Evolutionary conservation across 495 filamentous ascomycete species (phyloP).

Genomic region (Collariella sp.): DNA sequence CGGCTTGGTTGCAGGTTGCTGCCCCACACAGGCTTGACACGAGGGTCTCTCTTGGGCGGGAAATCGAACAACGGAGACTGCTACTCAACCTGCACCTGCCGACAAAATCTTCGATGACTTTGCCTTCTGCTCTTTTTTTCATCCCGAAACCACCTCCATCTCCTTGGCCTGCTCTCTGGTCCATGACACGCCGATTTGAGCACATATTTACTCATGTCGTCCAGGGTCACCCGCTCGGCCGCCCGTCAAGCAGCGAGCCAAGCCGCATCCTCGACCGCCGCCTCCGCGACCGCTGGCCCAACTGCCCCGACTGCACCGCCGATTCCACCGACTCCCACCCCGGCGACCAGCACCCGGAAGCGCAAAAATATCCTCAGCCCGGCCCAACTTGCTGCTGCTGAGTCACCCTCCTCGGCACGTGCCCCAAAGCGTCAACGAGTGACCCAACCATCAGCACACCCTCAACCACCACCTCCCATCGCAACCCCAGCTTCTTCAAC

Average conservation of each 20-base stretch:
- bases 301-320: constrained; percentile 36
- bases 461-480: constrained; percentile 19
- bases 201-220: constrained; percentile 61
- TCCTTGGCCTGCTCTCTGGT: constrained; percentile 10
- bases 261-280: constrained; percentile 43
- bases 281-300: constrained; percentile 26
- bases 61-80: background rate
- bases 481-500: constrained; percentile 17
- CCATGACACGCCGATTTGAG: constrained; percentile 14
- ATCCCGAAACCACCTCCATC: background rate
- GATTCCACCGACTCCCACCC: constrained; percentile 30
- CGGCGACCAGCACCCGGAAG: constrained; percentile 29
- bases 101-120: background rate
- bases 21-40: constrained; percentile 8
- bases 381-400: constrained; percentile 22
- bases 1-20: background rate
- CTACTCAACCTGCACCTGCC: constrained; percentile 9
- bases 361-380: constrained; percentile 30
- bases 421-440: constrained; percentile 46
- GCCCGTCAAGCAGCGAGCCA: constrained; percentile 62
- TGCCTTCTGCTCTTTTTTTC: background rate
- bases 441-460: constrained; percentile 23
- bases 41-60: background rate
- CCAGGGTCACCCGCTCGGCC: constrained; percentile 74
- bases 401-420: constrained; percentile 33